These are phyloP conservation scores for Aspergillus hiratsukae DNA, from an alignment of 2,329 filamentous ascomycete species.

Conservation along the genomic window DNA sequence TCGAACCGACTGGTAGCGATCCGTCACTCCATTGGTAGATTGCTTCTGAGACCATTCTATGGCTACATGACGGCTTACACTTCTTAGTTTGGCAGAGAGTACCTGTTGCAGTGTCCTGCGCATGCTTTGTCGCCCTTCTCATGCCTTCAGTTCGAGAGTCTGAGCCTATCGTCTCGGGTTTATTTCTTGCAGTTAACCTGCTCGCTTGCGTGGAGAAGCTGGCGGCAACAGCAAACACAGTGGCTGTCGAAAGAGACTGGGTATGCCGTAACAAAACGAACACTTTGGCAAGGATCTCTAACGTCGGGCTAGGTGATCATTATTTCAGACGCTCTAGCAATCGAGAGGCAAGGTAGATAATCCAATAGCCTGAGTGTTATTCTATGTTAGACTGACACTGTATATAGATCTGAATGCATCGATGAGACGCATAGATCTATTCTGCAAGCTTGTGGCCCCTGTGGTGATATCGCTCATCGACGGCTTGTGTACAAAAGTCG, in stretches of 20 bases:
- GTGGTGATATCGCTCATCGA: constrained; percentile 48
- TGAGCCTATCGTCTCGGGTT: constrained; percentile 6
- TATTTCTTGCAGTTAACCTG: constrained; percentile 40
- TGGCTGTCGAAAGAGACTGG: constrained; percentile 70
- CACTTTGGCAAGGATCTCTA: not conserved
- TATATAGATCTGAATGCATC: constrained; percentile 45
- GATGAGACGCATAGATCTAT: constrained; percentile 55
- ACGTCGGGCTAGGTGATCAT: constrained; percentile 23
- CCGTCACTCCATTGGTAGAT: constrained; percentile 45
- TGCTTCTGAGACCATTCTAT: not conserved
- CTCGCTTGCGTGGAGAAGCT: constrained; percentile 68
- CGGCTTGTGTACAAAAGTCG: constrained; percentile 40
- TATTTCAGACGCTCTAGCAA: constrained; percentile 27
- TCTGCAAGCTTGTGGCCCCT: constrained; percentile 54
- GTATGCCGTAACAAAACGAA: constrained; percentile 13
- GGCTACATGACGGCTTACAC: not conserved
- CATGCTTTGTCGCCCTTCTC: constrained; percentile 40
- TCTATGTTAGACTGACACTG: constrained; percentile 11
- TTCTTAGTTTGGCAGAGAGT: constrained; percentile 32
- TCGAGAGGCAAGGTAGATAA: constrained; percentile 41
- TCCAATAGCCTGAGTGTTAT: constrained; percentile 16
- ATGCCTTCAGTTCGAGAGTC: not conserved
- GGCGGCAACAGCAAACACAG: constrained; percentile 58
- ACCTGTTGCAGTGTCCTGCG: constrained; percentile 47
- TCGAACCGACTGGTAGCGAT: constrained; percentile 50